Base-by-base conservation (phyloP, 2,329 filamentous ascomycete genomes). In the Berkeleyomyces rouxiae region DNA sequence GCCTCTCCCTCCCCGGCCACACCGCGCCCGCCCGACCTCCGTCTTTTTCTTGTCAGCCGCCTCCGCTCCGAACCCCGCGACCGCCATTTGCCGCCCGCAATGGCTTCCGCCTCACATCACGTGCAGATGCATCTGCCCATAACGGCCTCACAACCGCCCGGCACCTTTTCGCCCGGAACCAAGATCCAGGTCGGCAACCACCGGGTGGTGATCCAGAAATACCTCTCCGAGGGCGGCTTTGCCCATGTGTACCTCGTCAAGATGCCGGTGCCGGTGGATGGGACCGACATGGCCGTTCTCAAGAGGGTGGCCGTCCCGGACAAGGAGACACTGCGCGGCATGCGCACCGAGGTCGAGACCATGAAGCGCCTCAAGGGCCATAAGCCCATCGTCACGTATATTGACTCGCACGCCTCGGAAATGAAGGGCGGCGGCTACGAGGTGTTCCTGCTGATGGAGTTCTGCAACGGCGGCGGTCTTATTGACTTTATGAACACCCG, bases 401-500 rank as follows among this genome's bases (percentile, higher is more conserved):
- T 97, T 72, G 93, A 99, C 77, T 97, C 92, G 67, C 93, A 99
- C 74, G 93, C 93, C 44, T 96, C 90, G 13, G 91, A 97, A 74
- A 78, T 97, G 69, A 86, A 88, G 69, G 90, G 88, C 60, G 91
- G 91, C 49, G 93, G 93, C 64, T 99, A 96, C 73, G 93, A 99
- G 77, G 93, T 99, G 64, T 99, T 99, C 70, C 74, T 99, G 70
- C 84, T 99, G 67, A 99, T 99, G 93, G 93, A 99, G 72, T 96
- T 86, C 74, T 99, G 93, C 76, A 84, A 87, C 70, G 93, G 93
- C 59, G 93, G 93, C 67, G 92, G 93, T 43, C 76, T 99, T 71
- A 99, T 99, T 72, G 93, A 99, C 76, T 99, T 97, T 73, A 99
- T 99, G 93, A 99, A 99, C 75, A 99, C 93, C 43, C 84, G 93